phyloP scores from a whole-genome alignment of 2,329 filamentous ascomycete genomes.

The Alternaria alternata region DNA sequence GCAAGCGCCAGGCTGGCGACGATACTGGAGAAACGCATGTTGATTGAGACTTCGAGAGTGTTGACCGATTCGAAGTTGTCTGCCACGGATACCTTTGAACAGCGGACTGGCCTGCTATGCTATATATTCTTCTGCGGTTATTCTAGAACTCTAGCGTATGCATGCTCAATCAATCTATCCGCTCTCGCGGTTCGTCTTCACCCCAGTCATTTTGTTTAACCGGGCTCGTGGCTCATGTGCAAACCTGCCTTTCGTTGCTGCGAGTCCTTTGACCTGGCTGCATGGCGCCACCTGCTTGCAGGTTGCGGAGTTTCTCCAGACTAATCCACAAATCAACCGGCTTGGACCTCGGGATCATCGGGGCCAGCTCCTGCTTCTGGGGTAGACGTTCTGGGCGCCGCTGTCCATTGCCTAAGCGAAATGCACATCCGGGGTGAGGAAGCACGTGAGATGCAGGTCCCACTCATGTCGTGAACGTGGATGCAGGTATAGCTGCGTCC shows the following conservation, averaged over 20 bases:
- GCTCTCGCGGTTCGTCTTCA: constrained; percentile 17
- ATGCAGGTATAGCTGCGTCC: background rate
- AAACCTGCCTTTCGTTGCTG: constrained; percentile 7
- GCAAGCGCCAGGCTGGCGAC: constrained; percentile 33
- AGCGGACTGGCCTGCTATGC: background rate
- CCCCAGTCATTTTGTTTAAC: constrained; percentile 22
- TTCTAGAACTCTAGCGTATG: constrained; percentile 26
- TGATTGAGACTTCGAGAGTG: constrained; percentile 11
- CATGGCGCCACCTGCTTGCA: constrained; percentile 11
- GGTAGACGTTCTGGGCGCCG: constrained; percentile 19
- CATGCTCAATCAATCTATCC: constrained; percentile 21
- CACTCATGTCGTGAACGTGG: constrained; percentile 8
- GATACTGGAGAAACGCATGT: constrained; percentile 40
- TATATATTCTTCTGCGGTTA: constrained; percentile 31
- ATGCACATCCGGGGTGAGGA: constrained; percentile 21
- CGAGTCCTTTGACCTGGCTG: constrained; percentile 3
- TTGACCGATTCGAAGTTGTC: constrained; percentile 6
- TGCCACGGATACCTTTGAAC: constrained; percentile 11
- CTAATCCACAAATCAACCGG: constrained; percentile 35
- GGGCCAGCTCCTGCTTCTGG: constrained; percentile 14
- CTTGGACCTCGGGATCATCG: constrained; percentile 29
- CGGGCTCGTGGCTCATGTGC: constrained; percentile 24
- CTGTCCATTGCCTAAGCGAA: constrained; percentile 17
- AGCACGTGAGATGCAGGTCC: constrained; percentile 29
- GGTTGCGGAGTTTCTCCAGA: constrained; percentile 19